A percentile compares a stretch with the other conserved stretches of the same genome.
Evolutionary conservation across 2,329 filamentous ascomycete genomes (phyloP).

Genomic region (Ceratocystis papillata): DNA sequence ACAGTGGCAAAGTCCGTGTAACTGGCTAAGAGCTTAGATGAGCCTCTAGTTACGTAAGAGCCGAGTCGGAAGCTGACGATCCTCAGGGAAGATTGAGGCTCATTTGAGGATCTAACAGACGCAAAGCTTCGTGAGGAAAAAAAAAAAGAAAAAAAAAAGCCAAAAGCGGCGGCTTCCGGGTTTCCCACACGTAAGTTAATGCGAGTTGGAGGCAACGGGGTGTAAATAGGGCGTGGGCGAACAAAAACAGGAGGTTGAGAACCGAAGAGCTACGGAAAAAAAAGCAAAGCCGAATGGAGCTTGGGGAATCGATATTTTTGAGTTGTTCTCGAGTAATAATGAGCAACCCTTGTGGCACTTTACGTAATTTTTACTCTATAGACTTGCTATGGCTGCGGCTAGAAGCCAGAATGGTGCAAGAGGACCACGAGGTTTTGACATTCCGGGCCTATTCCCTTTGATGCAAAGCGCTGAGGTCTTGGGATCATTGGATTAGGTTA

Average conservation of each 20-base stretch:
- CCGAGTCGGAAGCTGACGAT: neutral
- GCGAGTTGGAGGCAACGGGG: conserved; percentile 3
- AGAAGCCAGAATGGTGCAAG: conserved; percentile 12
- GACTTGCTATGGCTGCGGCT: neutral
- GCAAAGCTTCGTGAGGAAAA: neutral
- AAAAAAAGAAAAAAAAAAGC: no score
- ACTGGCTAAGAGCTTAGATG: neutral
- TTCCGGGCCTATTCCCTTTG: neutral
- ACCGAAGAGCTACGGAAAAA: neutral
- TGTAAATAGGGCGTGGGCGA: conserved; percentile 8
- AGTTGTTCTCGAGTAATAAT: conserved; percentile 3
- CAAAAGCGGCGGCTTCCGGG: conserved; percentile 6
- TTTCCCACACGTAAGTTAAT: conserved; percentile 3
- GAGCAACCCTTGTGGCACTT: conserved; percentile 14
- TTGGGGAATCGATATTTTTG: neutral
- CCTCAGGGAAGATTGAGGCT: conserved; percentile 9
- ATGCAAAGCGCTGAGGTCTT: no score
- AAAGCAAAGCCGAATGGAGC: conserved; percentile 6
- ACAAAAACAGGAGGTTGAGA: neutral
- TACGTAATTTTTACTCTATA: conserved; percentile 23
- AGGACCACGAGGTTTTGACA: conserved; percentile 5
- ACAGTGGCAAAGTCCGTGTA: conserved; percentile 8
- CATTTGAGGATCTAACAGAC: neutral
- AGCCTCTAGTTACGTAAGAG: conserved; percentile 16
- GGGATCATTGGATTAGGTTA: neutral